Conservation (phyloP, 768 basidiomycete genomes). For the Auricularia sp. region DNA sequence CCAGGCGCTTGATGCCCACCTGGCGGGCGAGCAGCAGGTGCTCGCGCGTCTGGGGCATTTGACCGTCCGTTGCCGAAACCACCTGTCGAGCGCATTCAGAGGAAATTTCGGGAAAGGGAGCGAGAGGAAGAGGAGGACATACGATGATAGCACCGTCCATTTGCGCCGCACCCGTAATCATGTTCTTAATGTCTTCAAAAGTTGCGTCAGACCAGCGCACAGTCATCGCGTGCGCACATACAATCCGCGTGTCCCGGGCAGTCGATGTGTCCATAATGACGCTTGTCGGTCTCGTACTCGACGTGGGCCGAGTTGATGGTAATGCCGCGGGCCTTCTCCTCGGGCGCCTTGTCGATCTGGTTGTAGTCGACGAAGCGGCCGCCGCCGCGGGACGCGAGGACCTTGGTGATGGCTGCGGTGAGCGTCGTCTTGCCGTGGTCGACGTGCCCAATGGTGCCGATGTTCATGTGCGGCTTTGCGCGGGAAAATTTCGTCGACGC, state of each 20-base stretch:
- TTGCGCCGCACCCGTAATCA: slow-evolving; percentile 98
- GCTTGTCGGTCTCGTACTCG: slow-evolving; percentile 84
- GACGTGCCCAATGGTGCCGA: slow-evolving; percentile 94
- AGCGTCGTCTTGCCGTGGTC: slow-evolving; percentile 98
- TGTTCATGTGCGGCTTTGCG: slow-evolving; percentile 86
- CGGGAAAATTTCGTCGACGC: slow-evolving; percentile 50
- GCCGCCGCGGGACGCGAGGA: slow-evolving; percentile 66
- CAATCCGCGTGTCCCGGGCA: slow-evolving; percentile 96
- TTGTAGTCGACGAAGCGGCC: slow-evolving; percentile 89
- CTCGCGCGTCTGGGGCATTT: slow-evolving; percentile 99
- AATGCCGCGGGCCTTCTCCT: slow-evolving; percentile 98
- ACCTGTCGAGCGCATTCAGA: slow-evolving; percentile 22
- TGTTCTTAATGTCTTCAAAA: slow-evolving; percentile 80
- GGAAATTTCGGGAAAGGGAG: not conserved
- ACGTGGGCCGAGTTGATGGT: slow-evolving; percentile 99
- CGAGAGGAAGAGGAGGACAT: not conserved
- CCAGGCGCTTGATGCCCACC: slow-evolving; percentile 93
- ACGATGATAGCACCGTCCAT: slow-evolving; percentile 93
- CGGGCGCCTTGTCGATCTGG: slow-evolving; percentile 98
- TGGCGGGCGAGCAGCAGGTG: slow-evolving; percentile 95
- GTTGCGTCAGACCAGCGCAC: slow-evolving; percentile 9
- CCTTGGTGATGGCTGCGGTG: slow-evolving; percentile 92
- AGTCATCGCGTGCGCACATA: slow-evolving; percentile 27
- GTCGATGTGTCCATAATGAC: slow-evolving; percentile 98
- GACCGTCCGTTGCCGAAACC: slow-evolving; percentile 96